A percentile compares a stretch with the other conserved stretches of the same genome.
These are phyloP conservation scores for Teratosphaeria destructans DNA, from an alignment of 2,329 filamentous ascomycete species.

Conservation along the genomic window DNA sequence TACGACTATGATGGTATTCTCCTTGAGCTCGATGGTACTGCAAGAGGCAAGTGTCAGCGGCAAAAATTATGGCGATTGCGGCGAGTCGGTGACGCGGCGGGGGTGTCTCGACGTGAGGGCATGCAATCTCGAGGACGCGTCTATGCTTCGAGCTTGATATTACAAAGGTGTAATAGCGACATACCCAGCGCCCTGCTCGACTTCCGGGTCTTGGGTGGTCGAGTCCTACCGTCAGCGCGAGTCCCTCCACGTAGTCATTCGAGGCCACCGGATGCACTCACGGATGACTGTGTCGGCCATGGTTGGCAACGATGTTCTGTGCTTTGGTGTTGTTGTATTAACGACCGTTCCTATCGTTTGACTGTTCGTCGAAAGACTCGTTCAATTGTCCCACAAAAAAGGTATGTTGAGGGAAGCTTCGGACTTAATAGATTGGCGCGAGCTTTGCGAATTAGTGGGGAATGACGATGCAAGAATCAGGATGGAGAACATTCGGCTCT, in stretches of 20 bases:
- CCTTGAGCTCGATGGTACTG: slow-evolving; percentile 90
- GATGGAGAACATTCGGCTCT: no score
- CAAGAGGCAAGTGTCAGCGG: neutral
- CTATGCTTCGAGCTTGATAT: no score
- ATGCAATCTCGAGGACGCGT: neutral
- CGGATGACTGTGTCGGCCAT: slow-evolving; percentile 1
- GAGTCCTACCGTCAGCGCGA: neutral
- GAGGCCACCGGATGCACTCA: neutral
- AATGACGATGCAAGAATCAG: neutral
- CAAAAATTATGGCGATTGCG: neutral
- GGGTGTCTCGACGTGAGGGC: neutral
- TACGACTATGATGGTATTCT: slow-evolving; percentile 94
- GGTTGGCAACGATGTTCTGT: neutral
- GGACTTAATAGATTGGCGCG: neutral
- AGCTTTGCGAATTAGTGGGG: neutral
- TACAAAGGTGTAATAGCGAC: slow-evolving; percentile 15
- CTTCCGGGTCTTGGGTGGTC: slow-evolving; percentile 25
- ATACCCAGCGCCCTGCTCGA: slow-evolving; percentile 38
- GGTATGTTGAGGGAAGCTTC: slow-evolving; percentile 1
- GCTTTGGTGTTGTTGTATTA: neutral
- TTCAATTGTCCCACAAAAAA: neutral
- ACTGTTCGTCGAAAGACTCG: neutral
- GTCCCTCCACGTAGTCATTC: neutral
- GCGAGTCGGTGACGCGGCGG: neutral
- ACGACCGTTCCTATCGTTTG: neutral